Conservation (phyloP, 805 yeast genomes). For the Wickerhamiella alocasiicola region DNA sequence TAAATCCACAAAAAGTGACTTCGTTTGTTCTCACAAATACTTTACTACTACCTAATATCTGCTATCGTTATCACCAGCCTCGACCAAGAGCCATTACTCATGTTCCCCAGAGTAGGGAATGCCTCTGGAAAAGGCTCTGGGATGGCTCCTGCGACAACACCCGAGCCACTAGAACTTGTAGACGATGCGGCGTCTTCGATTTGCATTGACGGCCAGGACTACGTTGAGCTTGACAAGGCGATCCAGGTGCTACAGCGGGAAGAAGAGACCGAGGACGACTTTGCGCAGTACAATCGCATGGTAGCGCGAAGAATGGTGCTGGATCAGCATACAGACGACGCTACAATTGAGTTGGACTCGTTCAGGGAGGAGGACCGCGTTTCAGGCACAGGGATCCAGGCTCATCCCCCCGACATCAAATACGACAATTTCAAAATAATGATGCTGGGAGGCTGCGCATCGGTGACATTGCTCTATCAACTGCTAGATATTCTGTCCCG, state of each 20-base stretch:
- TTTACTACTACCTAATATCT: too few relatives aligned
- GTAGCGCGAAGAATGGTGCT: conserved; percentile 23
- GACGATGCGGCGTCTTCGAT: conserved; percentile 26
- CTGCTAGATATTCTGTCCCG: conserved; percentile 9
- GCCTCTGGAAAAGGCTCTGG: conserved; percentile 3
- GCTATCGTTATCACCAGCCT: too few relatives aligned
- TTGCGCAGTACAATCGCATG: conserved; percentile 22
- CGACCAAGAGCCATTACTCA: background rate
- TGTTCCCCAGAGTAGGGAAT: conserved; percentile 3
- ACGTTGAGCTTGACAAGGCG: conserved; percentile 23
- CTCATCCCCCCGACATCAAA: conserved; percentile 7
- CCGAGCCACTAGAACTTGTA: conserved; percentile 8
- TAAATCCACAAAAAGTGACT: too few relatives aligned
- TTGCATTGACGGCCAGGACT: conserved; percentile 24
- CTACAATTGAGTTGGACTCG: conserved; percentile 7
- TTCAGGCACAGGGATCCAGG: background rate
- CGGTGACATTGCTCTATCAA: conserved; percentile 12
- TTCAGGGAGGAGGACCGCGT: background rate
- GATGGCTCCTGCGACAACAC: background rate
- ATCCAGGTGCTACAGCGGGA: conserved; percentile 16
- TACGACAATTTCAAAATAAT: conserved; percentile 15
- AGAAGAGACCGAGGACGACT: conserved; percentile 18
- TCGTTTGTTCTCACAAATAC: too few relatives aligned
- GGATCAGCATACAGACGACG: conserved; percentile 9
- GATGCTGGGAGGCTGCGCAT: conserved; percentile 14